phyloP scores from a whole-genome alignment of 768 basidiomycete species.

The Russula sp. region DNA sequence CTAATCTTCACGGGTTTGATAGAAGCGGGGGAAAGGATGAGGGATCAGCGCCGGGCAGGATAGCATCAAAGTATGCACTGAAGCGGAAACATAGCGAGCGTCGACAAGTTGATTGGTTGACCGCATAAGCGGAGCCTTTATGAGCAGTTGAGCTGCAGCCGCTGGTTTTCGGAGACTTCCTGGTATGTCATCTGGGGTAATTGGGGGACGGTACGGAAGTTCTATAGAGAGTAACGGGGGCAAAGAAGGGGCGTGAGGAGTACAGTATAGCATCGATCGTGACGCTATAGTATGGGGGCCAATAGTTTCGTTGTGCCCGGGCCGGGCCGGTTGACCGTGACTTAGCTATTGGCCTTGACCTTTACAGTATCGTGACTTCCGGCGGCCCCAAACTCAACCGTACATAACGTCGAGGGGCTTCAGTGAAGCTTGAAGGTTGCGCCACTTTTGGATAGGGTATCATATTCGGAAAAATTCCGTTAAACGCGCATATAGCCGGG shows the following conservation, averaged over 20 bases:
- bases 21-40: neutral
- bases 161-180: conserved; percentile 1
- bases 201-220: neutral
- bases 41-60: neutral
- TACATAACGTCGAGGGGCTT: neutral
- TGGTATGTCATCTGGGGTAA: neutral
- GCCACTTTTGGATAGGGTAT: neutral
- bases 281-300: no score
- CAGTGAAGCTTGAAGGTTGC: neutral
- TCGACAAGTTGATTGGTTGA: conserved; percentile 7
- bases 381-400: neutral
- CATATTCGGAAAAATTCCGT: neutral
- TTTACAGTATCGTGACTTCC: neutral
- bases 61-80: neutral
- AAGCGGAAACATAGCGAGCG: neutral
- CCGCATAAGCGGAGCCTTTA: neutral
- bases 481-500: conserved; percentile 3
- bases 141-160: conserved; percentile 11
- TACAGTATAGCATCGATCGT: no score
- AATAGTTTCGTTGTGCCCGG: neutral
- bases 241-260: neutral
- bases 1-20: conserved; percentile 8
- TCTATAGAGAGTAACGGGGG: conserved; percentile 6
- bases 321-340: conserved; percentile 3
- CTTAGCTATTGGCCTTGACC: neutral